phyloP scores from a whole-genome alignment of 2,329 filamentous ascomycete species.

The Ascochyta rabiei region DNA sequence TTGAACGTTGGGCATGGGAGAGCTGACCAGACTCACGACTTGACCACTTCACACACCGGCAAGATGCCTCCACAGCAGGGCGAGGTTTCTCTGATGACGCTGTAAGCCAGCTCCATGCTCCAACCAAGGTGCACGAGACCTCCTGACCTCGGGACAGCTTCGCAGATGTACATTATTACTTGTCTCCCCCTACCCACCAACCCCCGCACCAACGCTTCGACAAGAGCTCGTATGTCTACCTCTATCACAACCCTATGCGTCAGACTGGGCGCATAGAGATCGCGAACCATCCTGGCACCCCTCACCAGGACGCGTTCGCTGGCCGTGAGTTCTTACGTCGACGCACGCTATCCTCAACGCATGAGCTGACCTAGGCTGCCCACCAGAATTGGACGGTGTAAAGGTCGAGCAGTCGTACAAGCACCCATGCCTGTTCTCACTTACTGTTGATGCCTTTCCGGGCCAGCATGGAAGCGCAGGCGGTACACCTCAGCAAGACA shows the following conservation, averaged over 20 bases:
- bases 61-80: slow-evolving; percentile 57
- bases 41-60: slow-evolving; percentile 14
- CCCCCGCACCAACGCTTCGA: slow-evolving; percentile 83
- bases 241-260: slow-evolving; percentile 74
- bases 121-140: no score
- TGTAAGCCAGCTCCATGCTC: slow-evolving; percentile 46
- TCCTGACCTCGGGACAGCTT: slow-evolving; percentile 60
- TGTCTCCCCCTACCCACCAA: slow-evolving; percentile 68
- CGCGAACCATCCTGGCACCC: slow-evolving; percentile 74
- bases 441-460: slow-evolving; percentile 62
- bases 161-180: slow-evolving; percentile 80
- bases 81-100: slow-evolving; percentile 54
- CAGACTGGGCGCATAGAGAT: slow-evolving; percentile 74
- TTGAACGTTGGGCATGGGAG: slow-evolving; percentile 14
- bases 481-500: slow-evolving; percentile 53
- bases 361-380: slow-evolving; percentile 26
- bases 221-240: slow-evolving; percentile 78
- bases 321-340: slow-evolving; percentile 65
- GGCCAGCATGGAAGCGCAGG: slow-evolving; percentile 41
- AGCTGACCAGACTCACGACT: slow-evolving; percentile 11
- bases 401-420: slow-evolving; percentile 74
- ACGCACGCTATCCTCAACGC: not conserved
- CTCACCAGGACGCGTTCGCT: slow-evolving; percentile 79
- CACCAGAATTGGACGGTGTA: slow-evolving; percentile 67
- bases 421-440: slow-evolving; percentile 72